Evolutionary conservation across 345 rosid species (phyloP), one percentile per base, ranked within the genome.

Genomic region (Cardamine occulta): DNA sequence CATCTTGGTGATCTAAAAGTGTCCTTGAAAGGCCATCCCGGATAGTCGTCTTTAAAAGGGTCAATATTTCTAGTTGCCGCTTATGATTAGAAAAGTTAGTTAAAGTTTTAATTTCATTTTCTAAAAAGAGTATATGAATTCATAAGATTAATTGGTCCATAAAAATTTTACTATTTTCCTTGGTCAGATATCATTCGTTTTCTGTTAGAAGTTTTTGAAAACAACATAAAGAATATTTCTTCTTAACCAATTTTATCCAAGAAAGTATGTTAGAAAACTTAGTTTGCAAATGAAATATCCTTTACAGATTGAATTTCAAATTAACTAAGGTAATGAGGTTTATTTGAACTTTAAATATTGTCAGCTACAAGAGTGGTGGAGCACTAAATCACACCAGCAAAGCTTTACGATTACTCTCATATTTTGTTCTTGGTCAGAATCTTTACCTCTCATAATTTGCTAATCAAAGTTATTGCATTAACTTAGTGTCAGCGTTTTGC

Each of bases 21-120:
- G 53, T 63, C 3, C 28, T 51, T 44, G 70, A 76, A 76, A 42
- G 49, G 79, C 9, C 73, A 63, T 48, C 32, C 12, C 7, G 17
- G 7, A 13, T 39, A 6, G 19, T 67, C 26, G 52, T 48, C 7
- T 74, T 19, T 24, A 9, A 47, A 57, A 64, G 67, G 67, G 78
- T 68, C 79, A 60, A 37, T 60, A 68, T 61, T 40, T 44, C 39
- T 60, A 39, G 57, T 75, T 73, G 71, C 70, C 75, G 59, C 57
- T 62, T 62, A 31, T 49, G 63, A 8, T 51, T 29, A 4, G 9
- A 44, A 15, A 66, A 58, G 15, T 39, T 49, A 28, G 24, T 48
- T 19, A 18, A 3, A 39, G 23, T 68, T 59, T 57, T 42, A 61
- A 29, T 75, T 68, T 52, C 19, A 34, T 26, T 48, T 59, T 40